Percentiles rank a stretch among this genome's conserved stretches.
These are phyloP conservation scores for Haberlea rhodopensis DNA, from an alignment of 257 asterid genomes.

Conservation along the genomic window DNA sequence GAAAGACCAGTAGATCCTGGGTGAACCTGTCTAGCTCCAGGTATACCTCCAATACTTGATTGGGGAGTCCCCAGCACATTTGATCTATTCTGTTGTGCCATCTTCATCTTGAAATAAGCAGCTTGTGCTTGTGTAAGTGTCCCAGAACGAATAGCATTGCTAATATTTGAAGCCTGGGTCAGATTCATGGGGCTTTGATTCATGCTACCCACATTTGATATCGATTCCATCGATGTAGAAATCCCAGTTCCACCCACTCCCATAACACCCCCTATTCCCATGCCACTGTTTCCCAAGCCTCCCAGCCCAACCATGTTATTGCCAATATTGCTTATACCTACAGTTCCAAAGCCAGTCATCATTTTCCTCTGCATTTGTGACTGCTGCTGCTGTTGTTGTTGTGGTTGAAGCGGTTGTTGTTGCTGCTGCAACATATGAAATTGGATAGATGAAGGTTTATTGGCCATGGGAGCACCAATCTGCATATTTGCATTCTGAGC, in stretches of 20 bases:
- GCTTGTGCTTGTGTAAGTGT: slow-evolving; percentile 48
- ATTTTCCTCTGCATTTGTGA: slow-evolving; percentile 65
- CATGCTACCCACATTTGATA: slow-evolving; percentile 63
- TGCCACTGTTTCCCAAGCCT: slow-evolving; percentile 50
- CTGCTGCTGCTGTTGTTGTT: slow-evolving; percentile 51
- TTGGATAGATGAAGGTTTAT: slow-evolving; percentile 51
- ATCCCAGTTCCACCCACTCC: slow-evolving; percentile 72
- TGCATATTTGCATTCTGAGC: slow-evolving; percentile 70
- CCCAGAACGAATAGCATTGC: slow-evolving; percentile 54
- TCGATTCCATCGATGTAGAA: slow-evolving; percentile 66
- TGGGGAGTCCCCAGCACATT: slow-evolving; percentile 58
- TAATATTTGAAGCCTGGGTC: slow-evolving; percentile 52
- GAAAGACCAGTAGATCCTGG: slow-evolving; percentile 60
- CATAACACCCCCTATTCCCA: slow-evolving; percentile 73
- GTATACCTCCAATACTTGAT: slow-evolving; percentile 47
- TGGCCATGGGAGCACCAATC: slow-evolving; percentile 54
- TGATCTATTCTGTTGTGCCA: slow-evolving; percentile 47
- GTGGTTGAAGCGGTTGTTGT: too few relatives aligned
- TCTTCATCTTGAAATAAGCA: slow-evolving; percentile 47
- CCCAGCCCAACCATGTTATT: slow-evolving; percentile 81
- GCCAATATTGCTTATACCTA: slow-evolving; percentile 68
- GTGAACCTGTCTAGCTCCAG: slow-evolving; percentile 76
- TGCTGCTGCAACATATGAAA: slow-evolving; percentile 68
- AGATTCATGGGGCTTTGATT: slow-evolving; percentile 58
- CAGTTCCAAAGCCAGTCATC: slow-evolving; percentile 67